Evolutionary conservation across 129 eudicot genomes (phyloP).

Genomic region (Saposhnikovia divaricata): DNA sequence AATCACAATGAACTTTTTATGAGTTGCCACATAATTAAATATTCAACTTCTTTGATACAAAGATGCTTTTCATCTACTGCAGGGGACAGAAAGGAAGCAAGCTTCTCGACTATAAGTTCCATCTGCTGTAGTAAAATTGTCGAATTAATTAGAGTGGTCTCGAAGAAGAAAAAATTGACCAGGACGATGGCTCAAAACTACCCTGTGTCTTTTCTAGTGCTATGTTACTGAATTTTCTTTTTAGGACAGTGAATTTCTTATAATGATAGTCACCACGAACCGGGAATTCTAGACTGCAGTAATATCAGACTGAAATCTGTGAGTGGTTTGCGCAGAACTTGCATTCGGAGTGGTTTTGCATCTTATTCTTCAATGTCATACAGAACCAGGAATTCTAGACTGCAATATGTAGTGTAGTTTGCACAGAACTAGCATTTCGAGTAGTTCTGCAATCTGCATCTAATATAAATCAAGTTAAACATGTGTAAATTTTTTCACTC

Average conservation of each 20-base stretch:
- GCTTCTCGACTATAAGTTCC: constrained; percentile 9
- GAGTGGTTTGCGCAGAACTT: neutral
- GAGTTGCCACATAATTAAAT: neutral
- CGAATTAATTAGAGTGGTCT: neutral
- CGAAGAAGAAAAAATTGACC: neutral
- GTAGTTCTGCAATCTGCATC: neutral
- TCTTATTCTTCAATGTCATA: no score
- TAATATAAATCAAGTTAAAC: no score
- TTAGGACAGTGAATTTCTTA: neutral
- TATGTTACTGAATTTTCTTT: neutral
- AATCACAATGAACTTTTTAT: neutral
- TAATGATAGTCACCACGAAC: neutral
- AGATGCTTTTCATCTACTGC: neutral
- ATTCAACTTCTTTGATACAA: neutral
- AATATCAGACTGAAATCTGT: no score
- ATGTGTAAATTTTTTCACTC: no score
- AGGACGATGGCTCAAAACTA: neutral
- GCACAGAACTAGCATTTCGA: no score
- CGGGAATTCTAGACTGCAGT: neutral
- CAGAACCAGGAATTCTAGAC: neutral
- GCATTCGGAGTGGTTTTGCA: no score
- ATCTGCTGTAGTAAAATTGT: neutral
- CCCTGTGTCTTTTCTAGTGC: neutral
- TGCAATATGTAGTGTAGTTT: neutral
- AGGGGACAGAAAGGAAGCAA: constrained; percentile 11